These are phyloP conservation scores for Bretziella fagacearum DNA, from an alignment of 2,329 filamentous ascomycete genomes.

Conservation along the genomic window DNA sequence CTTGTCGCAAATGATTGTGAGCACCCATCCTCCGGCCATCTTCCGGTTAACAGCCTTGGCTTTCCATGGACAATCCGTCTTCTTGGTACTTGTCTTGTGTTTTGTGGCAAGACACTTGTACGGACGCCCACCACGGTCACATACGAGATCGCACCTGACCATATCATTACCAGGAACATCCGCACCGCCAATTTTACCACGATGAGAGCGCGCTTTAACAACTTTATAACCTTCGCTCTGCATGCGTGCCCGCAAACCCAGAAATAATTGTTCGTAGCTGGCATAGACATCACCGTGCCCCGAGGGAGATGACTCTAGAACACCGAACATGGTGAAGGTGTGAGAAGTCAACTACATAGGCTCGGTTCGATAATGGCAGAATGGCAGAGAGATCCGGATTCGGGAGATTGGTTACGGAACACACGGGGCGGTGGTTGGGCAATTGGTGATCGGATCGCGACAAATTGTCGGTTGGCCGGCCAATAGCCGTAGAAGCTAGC, in stretches of 20 bases:
- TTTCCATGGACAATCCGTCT: conserved; percentile 30
- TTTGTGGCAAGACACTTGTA: conserved; percentile 29
- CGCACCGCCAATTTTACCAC: conserved; percentile 25
- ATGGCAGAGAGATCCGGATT: too few species aligned
- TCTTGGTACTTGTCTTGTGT: conserved; percentile 30
- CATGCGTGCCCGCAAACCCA: conserved; percentile 26
- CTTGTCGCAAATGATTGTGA: conserved; percentile 28
- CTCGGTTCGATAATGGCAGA: too few species aligned
- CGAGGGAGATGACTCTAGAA: conserved; percentile 25
- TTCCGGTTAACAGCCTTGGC: conserved; percentile 30
- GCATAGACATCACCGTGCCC: conserved; percentile 24
- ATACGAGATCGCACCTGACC: conserved; percentile 29
- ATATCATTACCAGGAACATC: conserved; percentile 28
- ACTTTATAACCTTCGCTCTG: conserved; percentile 30
- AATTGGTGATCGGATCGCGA: too few species aligned
- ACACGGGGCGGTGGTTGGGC: too few species aligned
- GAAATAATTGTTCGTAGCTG: conserved; percentile 28
- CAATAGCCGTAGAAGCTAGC: too few species aligned
- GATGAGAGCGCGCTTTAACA: conserved; percentile 29
- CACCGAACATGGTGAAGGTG: conserved; percentile 26
- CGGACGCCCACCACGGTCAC: conserved; percentile 27
- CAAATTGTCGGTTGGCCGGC: too few species aligned
- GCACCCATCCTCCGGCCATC: conserved; percentile 28
- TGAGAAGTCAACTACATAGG: background rate
- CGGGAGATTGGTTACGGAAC: too few species aligned